Evolutionary conservation across 225 moss, liverwort and hornwort genomes (phyloP).

Genomic region (Physcomitrium patens): DNA sequence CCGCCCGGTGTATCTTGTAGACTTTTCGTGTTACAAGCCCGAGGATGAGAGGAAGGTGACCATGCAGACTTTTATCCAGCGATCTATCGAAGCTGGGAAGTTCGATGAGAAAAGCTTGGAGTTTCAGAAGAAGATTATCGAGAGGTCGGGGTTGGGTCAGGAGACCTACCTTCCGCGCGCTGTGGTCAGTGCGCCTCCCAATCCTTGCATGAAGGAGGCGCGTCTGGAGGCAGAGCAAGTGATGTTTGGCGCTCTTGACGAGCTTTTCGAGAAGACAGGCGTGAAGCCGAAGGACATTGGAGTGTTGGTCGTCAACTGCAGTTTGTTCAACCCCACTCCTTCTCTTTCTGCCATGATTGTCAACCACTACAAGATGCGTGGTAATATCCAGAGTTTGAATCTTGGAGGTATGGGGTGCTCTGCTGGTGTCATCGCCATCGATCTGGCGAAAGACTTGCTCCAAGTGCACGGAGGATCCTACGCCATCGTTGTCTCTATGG

Average conservation of each 20-base stretch:
- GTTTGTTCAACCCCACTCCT: slow-evolving; percentile 63
- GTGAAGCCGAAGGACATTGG: slow-evolving; percentile 60
- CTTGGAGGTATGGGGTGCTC: slow-evolving; percentile 66
- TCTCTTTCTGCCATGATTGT: slow-evolving; percentile 64
- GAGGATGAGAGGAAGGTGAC: slow-evolving; percentile 50
- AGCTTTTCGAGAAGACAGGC: slow-evolving; percentile 57
- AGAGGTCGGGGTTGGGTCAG: slow-evolving; percentile 60
- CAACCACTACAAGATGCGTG: slow-evolving; percentile 68
- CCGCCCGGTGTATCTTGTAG: slow-evolving; percentile 54
- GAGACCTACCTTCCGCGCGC: slow-evolving; percentile 58
- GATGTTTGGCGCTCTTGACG: slow-evolving; percentile 62
- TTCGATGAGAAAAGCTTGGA: slow-evolving; percentile 55
- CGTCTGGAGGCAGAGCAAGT: slow-evolving; percentile 58
- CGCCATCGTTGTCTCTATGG: slow-evolving; percentile 61
- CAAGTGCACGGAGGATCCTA: slow-evolving; percentile 54
- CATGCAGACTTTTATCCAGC: slow-evolving; percentile 51
- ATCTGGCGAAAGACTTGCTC: slow-evolving; percentile 55
- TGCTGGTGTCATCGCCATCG: slow-evolving; percentile 55
- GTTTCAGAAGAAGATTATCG: slow-evolving; percentile 59
- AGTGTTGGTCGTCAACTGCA: slow-evolving; percentile 56
- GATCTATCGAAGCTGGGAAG: slow-evolving; percentile 46
- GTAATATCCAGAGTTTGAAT: slow-evolving; percentile 56
- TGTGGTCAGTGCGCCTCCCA: slow-evolving; percentile 53
- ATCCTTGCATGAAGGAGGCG: slow-evolving; percentile 62
- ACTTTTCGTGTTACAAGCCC: slow-evolving; percentile 57